Evolutionary conservation across 129 eudicot species (phyloP), one percentile per base, ranked within the genome.

Genomic region (Centrapalus pauciflorus): DNA sequence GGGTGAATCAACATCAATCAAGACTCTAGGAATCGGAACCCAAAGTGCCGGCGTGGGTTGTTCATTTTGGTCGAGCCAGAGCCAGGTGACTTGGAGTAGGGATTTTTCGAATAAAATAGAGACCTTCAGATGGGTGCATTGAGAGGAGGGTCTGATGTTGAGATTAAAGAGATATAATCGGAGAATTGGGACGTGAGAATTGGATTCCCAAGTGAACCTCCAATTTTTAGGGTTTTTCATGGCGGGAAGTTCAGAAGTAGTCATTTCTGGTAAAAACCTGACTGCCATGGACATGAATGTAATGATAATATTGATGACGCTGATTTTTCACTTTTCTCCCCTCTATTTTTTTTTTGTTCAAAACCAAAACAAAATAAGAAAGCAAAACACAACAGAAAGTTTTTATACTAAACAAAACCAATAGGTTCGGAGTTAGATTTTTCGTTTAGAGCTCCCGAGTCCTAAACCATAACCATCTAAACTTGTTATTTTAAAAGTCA

Each of bases 171-270:
- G 57, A 69, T 73, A 78, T 55, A 93, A 69, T 25, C 85, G 81
- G 72, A 93, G 79, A 37, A 80, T 33, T 1, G 99, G 77, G 48
- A 85, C 33, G 70, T 93, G 96, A n/a, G 96, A 86, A 69, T 89
- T 95, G 8, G 96, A 83, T 72, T 93, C 99, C 89, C 95, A 93
- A 5, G 89, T 79, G 86, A 67, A 89, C 20, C 86, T 79, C 98
- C 98, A 92, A 33, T 77, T 65, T 68, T 72, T 85, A 88, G 96
- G 91, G 88, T 81, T 83, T 86, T 9, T 64, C 23, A 55, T 32
- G 77, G 79, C 71, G 70, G 74, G 55, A 50, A 48, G 72, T 17
- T 66, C 71, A 43, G 54, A 51, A 61, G 45, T 13, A 41, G 29
- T 68, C 77, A 75, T 61, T 65, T 30, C 8, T 30, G 16, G 35